Percentiles rank a stretch among this genome's conserved stretches.
Conservation (phyloP, 2,329 filamentous ascomycete genomes). For the Hawksworthiomyces lignivorus region DNA sequence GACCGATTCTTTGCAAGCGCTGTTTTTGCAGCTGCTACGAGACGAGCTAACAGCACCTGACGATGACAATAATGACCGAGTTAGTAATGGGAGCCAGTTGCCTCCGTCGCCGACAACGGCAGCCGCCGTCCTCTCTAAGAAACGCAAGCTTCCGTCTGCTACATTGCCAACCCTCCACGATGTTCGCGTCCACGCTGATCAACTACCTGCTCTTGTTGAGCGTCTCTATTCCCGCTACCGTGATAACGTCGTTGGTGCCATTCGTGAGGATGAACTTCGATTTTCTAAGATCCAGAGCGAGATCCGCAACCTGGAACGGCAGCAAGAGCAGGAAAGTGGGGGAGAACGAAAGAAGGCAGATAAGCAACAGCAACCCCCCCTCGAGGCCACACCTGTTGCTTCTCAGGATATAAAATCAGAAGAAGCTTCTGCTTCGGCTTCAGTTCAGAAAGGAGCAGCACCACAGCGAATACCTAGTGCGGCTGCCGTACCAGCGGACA, state of each 20-base stretch:
- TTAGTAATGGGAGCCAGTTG: too few relatives aligned
- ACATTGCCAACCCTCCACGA: slow-evolving; percentile 58
- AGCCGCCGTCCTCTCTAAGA: slow-evolving; percentile 49
- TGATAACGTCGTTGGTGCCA: slow-evolving; percentile 58
- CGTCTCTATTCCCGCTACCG: slow-evolving; percentile 70
- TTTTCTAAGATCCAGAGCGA: slow-evolving; percentile 59
- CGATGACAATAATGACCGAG: too few relatives aligned
- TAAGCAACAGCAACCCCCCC: slow-evolving; percentile 6
- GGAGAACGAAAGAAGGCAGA: slow-evolving; percentile 7
- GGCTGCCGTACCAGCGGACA: neutral
- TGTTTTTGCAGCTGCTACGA: slow-evolving; percentile 68
- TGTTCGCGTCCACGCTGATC: slow-evolving; percentile 55
- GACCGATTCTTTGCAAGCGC: slow-evolving; percentile 68
- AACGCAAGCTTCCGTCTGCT: slow-evolving; percentile 66
- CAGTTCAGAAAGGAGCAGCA: too few relatives aligned
- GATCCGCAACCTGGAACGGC: slow-evolving; percentile 57
- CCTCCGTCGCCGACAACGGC: too few relatives aligned
- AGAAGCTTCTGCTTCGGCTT: too few relatives aligned
- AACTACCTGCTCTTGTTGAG: slow-evolving; percentile 62
- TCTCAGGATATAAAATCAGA: too few relatives aligned
- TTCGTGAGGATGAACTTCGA: slow-evolving; percentile 65
- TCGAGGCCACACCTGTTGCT: neutral
- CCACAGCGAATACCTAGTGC: neutral
- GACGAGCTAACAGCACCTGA: slow-evolving; percentile 54
- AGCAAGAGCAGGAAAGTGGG: slow-evolving; percentile 26